Conservation (phyloP, 179 eudicot species). For the Nepenthes alata region DNA sequence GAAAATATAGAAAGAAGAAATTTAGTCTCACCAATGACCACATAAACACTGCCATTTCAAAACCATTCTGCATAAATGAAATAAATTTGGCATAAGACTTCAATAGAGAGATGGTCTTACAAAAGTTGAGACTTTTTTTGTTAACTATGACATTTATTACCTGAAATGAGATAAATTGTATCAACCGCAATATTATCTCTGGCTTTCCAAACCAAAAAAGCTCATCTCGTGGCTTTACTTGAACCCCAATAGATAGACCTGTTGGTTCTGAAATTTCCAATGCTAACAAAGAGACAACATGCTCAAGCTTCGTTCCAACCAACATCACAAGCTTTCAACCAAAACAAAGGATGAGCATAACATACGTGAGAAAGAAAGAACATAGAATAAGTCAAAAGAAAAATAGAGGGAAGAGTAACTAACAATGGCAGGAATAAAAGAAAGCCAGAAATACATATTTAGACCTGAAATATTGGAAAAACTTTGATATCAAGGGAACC, state of each 20-base stretch:
- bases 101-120: neutral
- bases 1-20: slow-evolving; percentile 1
- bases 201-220: slow-evolving; percentile 50
- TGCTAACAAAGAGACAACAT: slow-evolving; percentile 37
- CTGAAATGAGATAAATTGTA: slow-evolving; percentile 43
- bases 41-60: slow-evolving; percentile 40
- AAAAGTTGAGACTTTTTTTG: neutral
- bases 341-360: neutral
- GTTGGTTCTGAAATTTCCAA: slow-evolving; percentile 28
- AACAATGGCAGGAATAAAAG: slow-evolving; percentile 39
- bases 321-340: slow-evolving; percentile 31
- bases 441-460: slow-evolving; percentile 43
- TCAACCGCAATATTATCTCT: slow-evolving; percentile 28
- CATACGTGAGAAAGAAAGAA: neutral
- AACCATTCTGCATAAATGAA: slow-evolving; percentile 31
- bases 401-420: slow-evolving; percentile 7
- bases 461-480: slow-evolving; percentile 20
- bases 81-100: neutral
- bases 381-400: neutral
- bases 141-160: slow-evolving; percentile 9
- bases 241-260: slow-evolving; percentile 22
- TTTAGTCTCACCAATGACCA: slow-evolving; percentile 38
- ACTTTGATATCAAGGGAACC: neutral
- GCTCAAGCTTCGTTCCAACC: slow-evolving; percentile 45
- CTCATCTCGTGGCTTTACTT: slow-evolving; percentile 43